Evolutionary conservation across 352 stramenopile species (phyloP).

Genomic region (Phytophthora agathidicida): DNA sequence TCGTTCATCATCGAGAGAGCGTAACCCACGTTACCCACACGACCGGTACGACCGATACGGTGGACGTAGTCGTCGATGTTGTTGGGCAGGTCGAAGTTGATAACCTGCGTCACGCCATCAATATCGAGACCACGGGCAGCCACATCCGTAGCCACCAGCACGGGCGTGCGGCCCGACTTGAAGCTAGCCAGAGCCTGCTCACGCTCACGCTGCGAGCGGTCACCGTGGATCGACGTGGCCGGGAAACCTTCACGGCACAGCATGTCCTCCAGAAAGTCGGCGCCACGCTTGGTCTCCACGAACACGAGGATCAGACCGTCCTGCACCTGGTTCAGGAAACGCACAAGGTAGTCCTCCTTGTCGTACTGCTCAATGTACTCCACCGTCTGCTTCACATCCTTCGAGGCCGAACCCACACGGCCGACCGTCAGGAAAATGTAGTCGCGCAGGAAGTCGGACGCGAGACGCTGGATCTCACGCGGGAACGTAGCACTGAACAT

Average conservation of each 20-base stretch:
- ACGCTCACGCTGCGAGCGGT: conserved; percentile 96
- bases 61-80: conserved; percentile 99
- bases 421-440: conserved; percentile 99
- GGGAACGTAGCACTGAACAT: conserved; percentile 99
- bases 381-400: conserved; percentile 98
- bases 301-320: conserved; percentile 97
- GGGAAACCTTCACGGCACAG: conserved; percentile 93
- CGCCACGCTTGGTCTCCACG: conserved; percentile 98
- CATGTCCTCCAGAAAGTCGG: conserved; percentile 96
- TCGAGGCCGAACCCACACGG: conserved; percentile 96
- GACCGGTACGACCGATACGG: conserved; percentile 98
- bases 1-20: conserved; percentile 99
- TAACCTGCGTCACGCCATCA: conserved; percentile 95
- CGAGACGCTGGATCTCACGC: conserved; percentile 95
- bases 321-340: conserved; percentile 94
- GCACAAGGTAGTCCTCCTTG: conserved; percentile 97
- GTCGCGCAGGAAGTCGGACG: conserved; percentile 97
- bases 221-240: conserved; percentile 97
- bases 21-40: conserved; percentile 97
- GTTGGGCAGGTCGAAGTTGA: conserved; percentile 99
- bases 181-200: conserved; percentile 94
- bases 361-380: conserved; percentile 98
- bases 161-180: conserved; percentile 89
- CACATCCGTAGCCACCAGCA: conserved; percentile 99
- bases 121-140: conserved; percentile 99